Base-by-base conservation (phyloP, 352 stramenopile genomes). In the Phytopythium cucurbitacearum region DNA sequence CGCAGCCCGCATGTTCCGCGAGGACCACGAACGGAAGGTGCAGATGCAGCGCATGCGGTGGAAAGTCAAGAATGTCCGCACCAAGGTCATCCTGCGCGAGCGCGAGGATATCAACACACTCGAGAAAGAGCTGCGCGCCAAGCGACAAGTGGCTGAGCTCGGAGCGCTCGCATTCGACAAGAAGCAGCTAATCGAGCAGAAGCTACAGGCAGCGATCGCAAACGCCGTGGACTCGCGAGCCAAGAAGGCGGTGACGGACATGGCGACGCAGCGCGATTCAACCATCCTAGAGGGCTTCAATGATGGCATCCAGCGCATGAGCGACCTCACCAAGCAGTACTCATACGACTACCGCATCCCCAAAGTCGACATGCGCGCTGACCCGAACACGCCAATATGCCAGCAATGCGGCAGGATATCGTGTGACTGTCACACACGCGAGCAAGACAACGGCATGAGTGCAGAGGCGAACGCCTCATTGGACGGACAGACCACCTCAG, bases 1-100 rank as follows among this genome's bases (percentile, higher is more conserved):
- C 43, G 80, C 74, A 5, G 47, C 56, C 1, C 39, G 37, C 1
- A 70, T 85, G 70, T 81, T 86, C 64, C 44, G 44, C 0, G 57
- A 64, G 2, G 76, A 86, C 33, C 64, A 58, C 15, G 53, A 56
- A 15, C 57, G 56, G 7, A 66, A 59, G 36, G 65, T 91, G 40
- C 65, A 73, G 10, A 36, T 73, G 7, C 80, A 93, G 53, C 73
- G 74, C 28, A 80, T 85, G 57, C 76, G 74, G 3, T 91, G 80
- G 82, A 60, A 71, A 5, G 72, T 83, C 5, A 71, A 69, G n/a
- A 84, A 71, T 21, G 72, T 85, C 10, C 76, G 80, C 7, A 67
- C 65, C 11, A 71, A 85, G 13, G 59, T 91, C 10, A 69, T 93
- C 5, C 51, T 59, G 5, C 64, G 68, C 3, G 40, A 73, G 7